Percentiles rank a stretch among this genome's conserved stretches.
Evolutionary conservation across 352 stramenopile species (phyloP).

Genomic region (Pelagophyceae sp.): DNA sequence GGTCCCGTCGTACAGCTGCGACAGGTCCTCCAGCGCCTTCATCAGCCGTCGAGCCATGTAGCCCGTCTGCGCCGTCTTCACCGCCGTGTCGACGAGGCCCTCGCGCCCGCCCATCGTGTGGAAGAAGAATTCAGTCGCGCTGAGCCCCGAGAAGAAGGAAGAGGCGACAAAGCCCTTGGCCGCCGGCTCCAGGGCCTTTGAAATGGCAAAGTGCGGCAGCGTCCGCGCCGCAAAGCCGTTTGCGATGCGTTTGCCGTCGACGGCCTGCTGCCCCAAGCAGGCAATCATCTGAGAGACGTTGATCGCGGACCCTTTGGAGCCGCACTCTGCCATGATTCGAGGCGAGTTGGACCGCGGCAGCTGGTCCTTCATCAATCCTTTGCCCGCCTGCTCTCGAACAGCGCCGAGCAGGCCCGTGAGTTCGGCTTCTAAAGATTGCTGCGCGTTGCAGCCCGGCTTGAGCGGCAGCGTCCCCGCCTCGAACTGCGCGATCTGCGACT

Average conservation of each 20-base stretch:
- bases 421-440: slow-evolving; percentile 96
- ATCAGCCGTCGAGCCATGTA: slow-evolving; percentile 98
- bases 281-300: slow-evolving; percentile 99
- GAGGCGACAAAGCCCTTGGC: slow-evolving; percentile 99
- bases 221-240: slow-evolving; percentile 97
- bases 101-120: slow-evolving; percentile 98
- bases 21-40: slow-evolving; percentile 94
- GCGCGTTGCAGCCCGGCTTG: slow-evolving; percentile 88
- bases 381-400: slow-evolving; percentile 89
- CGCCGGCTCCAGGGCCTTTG: slow-evolving; percentile 76
- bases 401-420: slow-evolving; percentile 94
- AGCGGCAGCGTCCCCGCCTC: slow-evolving; percentile 78
- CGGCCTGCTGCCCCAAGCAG: slow-evolving; percentile 96
- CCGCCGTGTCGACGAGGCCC: slow-evolving; percentile 97
- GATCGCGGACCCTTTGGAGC: slow-evolving; percentile 93
- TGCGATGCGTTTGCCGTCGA: slow-evolving; percentile 93
- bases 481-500: slow-evolving; percentile 83
- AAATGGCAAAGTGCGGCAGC: slow-evolving; percentile 82
- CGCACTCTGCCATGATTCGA: slow-evolving; percentile 96
- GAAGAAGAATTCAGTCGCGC: slow-evolving; percentile 99
- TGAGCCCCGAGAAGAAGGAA: slow-evolving; percentile 96
- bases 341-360: slow-evolving; percentile 92
- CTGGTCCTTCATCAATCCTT: slow-evolving; percentile 89
- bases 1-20: slow-evolving; percentile 57
- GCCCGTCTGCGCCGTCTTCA: slow-evolving; percentile 98